Base-by-base conservation (phyloP, 192 early-diverging fungal species). In the Coemansia biformis region DNA sequence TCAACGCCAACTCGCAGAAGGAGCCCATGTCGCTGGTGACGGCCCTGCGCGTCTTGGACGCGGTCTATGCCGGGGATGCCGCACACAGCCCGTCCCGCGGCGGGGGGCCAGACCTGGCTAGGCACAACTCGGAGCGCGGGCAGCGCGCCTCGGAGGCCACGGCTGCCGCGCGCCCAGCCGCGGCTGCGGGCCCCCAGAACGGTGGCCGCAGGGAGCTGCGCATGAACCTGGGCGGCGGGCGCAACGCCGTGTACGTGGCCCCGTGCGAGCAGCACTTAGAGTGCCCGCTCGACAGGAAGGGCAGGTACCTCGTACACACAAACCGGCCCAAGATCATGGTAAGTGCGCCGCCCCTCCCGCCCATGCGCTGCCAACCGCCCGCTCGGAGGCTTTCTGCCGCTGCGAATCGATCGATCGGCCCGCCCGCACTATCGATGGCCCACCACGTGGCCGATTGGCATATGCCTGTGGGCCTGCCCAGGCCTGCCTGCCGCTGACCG, bases 251-350 rank as follows among this genome's bases (percentile, higher is more conserved):
- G 12, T 75, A 75, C 36, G 71, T 75, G 29, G 71, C 71, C 13
- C 71, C 71, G 22, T 75, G 59, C 47, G 71, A 75, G 57, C 47
- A 45, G 21, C 63, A 55, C 31, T 44, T 66, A 6, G 71, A 66
- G 32, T 75, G 71, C 43, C 71, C 71, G 21, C 51, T 67, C 19
- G 64, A 67, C 39, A 75, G 55, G 43, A 57, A 63, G 60, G 71
- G 71, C 49, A 62, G 57, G 19, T 75, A 75, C 49, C 48, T 75
- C 26, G 55, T 75, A 14, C 71, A 75, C 49, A 67, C 63, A 10
- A 65, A 66, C 59, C 51, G 56, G 59, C 55, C 63, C 4, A 66
- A 66, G 31, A 75, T 75, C 45, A 75, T 67, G 59, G 68, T 72
- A 64, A 63, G 68, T 58, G 16, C 47, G n/a, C 36, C 7, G 26